Base-by-base conservation (phyloP, 345 rosid genomes). In the Chamaenerion angustifolium region DNA sequence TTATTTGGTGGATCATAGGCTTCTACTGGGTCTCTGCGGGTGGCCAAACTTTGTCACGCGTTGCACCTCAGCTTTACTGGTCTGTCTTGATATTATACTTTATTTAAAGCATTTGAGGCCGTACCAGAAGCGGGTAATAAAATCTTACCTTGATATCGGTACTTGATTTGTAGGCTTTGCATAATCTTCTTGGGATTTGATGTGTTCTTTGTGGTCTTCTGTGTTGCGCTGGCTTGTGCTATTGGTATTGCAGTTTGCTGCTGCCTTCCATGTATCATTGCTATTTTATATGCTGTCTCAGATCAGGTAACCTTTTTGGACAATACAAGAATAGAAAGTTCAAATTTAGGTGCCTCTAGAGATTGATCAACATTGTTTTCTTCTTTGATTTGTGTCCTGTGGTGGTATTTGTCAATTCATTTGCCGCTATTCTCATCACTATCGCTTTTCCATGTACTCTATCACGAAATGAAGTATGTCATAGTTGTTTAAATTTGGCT, bases 21-120 rank as follows among this genome's bases (percentile, higher is more conserved):
- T 90, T 90, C 73, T 90, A 86, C 70, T 90, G 98, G 98, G 85
- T 90, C 31, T 83, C 96, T 56, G 86, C 84, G n/a, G 93, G 95
- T 59, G 89, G 86, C 53, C 87, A 83, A 72, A 54, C 66, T 42
- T 61, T 90, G 69, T 81, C 93, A 40, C 77, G 42, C 18, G 68
- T 49, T 56, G 80, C 89, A 60, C 89, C 87, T 3, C 93, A 72
- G 67, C 86, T 90, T 55, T 90, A 86, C 71, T 90, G 98, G 98
- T 87, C 68, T 56, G 86, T 60, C 50, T 14, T 42, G 35, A 15
- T 31, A 31, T 31, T 31, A 31, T 31, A 31, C 37, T 5, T 31
- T 3, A 31, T 31, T 31, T 31, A 8, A 31, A 21, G 4, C 37
- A 31, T 31, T 31, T 31, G 8, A 23, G 27, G 5, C 27, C 27